Evolutionary conservation across 495 filamentous ascomycete genomes (phyloP).

Genomic region (Xylaria longipes): DNA sequence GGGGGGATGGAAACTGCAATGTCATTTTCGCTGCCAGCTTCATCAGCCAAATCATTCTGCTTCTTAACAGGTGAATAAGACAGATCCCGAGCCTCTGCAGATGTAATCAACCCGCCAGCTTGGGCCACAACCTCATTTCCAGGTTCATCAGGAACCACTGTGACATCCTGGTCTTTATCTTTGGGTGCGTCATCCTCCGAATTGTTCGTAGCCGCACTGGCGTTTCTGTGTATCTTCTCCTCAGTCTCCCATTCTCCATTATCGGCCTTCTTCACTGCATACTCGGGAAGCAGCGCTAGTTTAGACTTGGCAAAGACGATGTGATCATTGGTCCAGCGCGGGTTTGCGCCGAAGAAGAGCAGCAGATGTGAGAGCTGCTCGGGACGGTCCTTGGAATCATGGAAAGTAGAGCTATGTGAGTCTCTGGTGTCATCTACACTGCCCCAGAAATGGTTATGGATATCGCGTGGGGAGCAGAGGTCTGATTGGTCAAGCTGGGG

Average conservation of each 20-base stretch:
- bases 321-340: slow-evolving; percentile 32
- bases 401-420: slow-evolving; percentile 26
- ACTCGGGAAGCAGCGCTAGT: slow-evolving; percentile 34
- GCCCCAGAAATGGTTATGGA: slow-evolving; percentile 28
- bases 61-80: not conserved
- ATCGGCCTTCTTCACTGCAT: slow-evolving; percentile 31
- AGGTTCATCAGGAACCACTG: not conserved
- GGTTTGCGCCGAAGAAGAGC: slow-evolving; percentile 30
- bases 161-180: slow-evolving; percentile 24
- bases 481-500: not conserved
- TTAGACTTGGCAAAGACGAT: slow-evolving; percentile 37
- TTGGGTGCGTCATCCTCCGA: slow-evolving; percentile 21
- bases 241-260: slow-evolving; percentile 30
- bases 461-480: slow-evolving; percentile 22
- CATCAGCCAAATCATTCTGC: not conserved
- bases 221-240: not conserved
- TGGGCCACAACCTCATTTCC: not conserved
- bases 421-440: not conserved
- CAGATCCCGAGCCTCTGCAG: not conserved
- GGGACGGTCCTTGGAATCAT: slow-evolving; percentile 22
- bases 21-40: not conserved
- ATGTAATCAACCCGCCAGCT: not conserved
- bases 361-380: slow-evolving; percentile 29
- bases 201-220: not conserved
- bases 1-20: not conserved